phyloP scores from a whole-genome alignment of 2,329 filamentous ascomycete species.

The Alternaria rosae region DNA sequence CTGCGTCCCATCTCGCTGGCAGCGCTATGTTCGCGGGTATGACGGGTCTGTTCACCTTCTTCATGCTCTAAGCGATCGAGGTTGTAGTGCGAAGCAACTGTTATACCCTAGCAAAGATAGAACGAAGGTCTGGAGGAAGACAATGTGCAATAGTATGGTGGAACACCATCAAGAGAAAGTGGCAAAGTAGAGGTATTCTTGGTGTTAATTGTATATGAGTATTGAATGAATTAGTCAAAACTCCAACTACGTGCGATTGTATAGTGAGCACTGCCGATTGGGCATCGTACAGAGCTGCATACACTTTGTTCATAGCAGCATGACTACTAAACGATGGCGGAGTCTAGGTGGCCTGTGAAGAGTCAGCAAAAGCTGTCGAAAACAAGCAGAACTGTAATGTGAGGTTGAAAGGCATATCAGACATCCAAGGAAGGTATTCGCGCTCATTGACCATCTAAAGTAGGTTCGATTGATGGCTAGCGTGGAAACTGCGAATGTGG shows the following conservation, averaged over 20 bases:
- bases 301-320: not conserved
- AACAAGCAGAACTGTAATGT: not conserved
- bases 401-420: slow-evolving; percentile 56
- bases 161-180: slow-evolving; percentile 2
- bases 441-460: slow-evolving; percentile 71
- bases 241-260: not conserved
- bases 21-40: slow-evolving; percentile 37
- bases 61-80: slow-evolving; percentile 35
- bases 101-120: slow-evolving; percentile 20
- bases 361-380: slow-evolving; percentile 8
- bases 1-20: slow-evolving; percentile 37
- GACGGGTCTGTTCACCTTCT: slow-evolving; percentile 39
- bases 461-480: slow-evolving; percentile 73
- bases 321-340: slow-evolving; percentile 2
- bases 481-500: slow-evolving; percentile 92
- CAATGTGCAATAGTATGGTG: slow-evolving; percentile 4
- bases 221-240: slow-evolving; percentile 13
- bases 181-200: not conserved
- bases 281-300: not conserved
- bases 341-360: slow-evolving; percentile 5
- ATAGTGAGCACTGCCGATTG: not conserved
- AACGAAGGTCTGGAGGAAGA: not conserved
- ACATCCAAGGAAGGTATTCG: slow-evolving; percentile 76
- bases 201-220: slow-evolving; percentile 13
- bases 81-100: slow-evolving; percentile 8